Evolutionary conservation across 2,329 filamentous ascomycete species (phyloP).

Genomic region (Hypoxylon sp.): DNA sequence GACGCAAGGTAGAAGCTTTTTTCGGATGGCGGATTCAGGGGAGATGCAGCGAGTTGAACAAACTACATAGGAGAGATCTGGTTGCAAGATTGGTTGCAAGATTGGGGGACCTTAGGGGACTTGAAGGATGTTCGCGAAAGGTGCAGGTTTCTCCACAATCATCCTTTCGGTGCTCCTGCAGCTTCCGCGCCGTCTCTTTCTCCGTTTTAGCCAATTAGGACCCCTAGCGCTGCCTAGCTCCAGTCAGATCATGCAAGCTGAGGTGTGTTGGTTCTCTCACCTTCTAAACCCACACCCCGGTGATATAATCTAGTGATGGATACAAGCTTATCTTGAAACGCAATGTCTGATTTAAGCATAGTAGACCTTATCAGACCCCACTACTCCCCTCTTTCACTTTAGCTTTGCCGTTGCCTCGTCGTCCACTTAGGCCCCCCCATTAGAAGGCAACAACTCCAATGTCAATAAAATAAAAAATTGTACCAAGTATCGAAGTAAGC

Average conservation of each 20-base stretch:
- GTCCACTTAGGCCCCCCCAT: conserved; percentile 12
- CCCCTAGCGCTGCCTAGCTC: conserved; percentile 25
- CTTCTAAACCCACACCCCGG: conserved; percentile 21
- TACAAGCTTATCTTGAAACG: conserved; percentile 18
- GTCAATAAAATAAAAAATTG: conserved; percentile 43
- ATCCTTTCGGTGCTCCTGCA: conserved; percentile 42
- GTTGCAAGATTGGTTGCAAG: conserved; percentile 18
- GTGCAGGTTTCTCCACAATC: conserved; percentile 46
- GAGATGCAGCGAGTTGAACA: conserved; percentile 35
- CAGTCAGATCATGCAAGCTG: conserved; percentile 35
- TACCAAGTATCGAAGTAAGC: conserved; percentile 4
- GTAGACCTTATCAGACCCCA: conserved; percentile 23
- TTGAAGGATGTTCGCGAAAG: conserved; percentile 43
- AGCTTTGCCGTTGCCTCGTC: conserved; percentile 40
- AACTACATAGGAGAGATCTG: conserved; percentile 39
- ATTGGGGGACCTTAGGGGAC: conserved; percentile 37
- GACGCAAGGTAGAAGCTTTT: conserved; percentile 25
- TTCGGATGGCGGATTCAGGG: conserved; percentile 36
- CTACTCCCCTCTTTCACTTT: conserved; percentile 25
- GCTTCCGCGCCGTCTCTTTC: conserved; percentile 46
- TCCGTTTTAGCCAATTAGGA: conserved; percentile 43
- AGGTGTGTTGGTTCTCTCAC: conserved; percentile 33
- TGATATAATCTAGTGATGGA: not conserved
- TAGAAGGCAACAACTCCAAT: conserved; percentile 27
- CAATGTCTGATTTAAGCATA: conserved; percentile 29